Evolutionary conservation across 192 early-diverging fungal genomes (phyloP).

Genomic region (Rhizophlyctis rosea): DNA sequence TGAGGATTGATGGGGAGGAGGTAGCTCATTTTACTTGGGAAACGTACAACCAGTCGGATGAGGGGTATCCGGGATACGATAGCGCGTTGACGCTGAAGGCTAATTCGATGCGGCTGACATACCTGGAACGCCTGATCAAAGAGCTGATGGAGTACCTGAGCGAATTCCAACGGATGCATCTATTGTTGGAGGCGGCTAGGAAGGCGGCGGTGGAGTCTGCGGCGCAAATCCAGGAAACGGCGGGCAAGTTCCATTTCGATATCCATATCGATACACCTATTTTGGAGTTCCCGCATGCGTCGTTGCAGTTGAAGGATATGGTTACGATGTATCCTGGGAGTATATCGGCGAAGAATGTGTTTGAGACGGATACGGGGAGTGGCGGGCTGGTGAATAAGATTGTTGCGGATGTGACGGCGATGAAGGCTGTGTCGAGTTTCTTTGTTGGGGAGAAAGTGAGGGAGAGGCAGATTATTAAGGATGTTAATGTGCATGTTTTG

Average conservation of each 20-base stretch:
- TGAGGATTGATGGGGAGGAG: conserved; percentile 84
- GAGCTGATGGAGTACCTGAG: conserved; percentile 73
- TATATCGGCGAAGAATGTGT: conserved; percentile 79
- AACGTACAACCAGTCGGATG: conserved; percentile 59
- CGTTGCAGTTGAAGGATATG: conserved; percentile 52
- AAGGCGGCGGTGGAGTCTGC: conserved; percentile 77
- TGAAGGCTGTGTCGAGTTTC: conserved; percentile 42
- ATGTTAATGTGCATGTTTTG: conserved; percentile 78
- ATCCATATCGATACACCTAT: conserved; percentile 82
- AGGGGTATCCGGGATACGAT: conserved; percentile 83
- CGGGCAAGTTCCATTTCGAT: conserved; percentile 81
- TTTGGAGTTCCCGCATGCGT: conserved; percentile 70
- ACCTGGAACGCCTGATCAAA: conserved; percentile 70
- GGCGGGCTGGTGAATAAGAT: conserved; percentile 41
- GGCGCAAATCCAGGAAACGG: conserved; percentile 71
- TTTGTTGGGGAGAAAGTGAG: conserved; percentile 14
- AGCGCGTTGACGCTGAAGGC: conserved; percentile 68
- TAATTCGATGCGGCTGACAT: conserved; percentile 78
- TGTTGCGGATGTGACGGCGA: conserved; percentile 24
- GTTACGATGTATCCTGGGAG: conserved; percentile 80
- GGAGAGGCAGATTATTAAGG: conserved; percentile 73
- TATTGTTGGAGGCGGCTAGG: conserved; percentile 82
- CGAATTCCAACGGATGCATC: conserved; percentile 86
- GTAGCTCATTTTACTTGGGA: conserved; percentile 87
- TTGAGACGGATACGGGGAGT: conserved; percentile 45